phyloP scores from a whole-genome alignment of 768 basidiomycete genomes.

The Ramaria sp. region DNA sequence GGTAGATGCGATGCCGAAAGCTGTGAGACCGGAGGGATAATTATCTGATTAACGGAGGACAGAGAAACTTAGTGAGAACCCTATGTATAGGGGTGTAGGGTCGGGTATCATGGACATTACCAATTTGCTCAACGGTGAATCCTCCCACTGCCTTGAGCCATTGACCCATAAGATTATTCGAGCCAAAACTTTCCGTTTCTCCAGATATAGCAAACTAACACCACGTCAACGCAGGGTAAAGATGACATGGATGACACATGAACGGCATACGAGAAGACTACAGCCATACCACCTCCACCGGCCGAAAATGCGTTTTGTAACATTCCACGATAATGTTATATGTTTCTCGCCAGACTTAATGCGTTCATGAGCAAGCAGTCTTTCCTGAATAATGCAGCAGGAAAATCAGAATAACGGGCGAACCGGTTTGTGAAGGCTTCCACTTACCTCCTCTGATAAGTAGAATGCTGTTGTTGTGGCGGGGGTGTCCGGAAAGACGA shows the following conservation, averaged over 20 bases:
- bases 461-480: conserved; percentile 54
- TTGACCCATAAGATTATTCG: conserved; percentile 66
- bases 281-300: conserved; percentile 64
- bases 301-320: conserved; percentile 38
- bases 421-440: conserved; percentile 3
- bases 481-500: conserved; percentile 65
- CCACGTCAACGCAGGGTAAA: background rate
- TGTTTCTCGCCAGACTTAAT: conserved; percentile 25
- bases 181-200: conserved; percentile 58
- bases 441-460: conserved; percentile 42
- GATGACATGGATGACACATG: background rate
- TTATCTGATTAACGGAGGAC: conserved; percentile 23
- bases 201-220: conserved; percentile 52
- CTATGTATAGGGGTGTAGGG: background rate
- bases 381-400: conserved; percentile 28
- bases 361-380: conserved; percentile 39
- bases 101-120: conserved; percentile 19
- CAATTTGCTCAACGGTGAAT: conserved; percentile 53
- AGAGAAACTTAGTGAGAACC: background rate
- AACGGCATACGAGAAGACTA: conserved; percentile 41
- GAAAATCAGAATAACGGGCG: background rate
- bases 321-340: conserved; percentile 37
- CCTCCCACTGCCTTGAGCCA: conserved; percentile 54
- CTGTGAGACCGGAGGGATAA: conserved; percentile 56
- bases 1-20: conserved; percentile 53